A percentile compares a stretch with the other conserved stretches of the same genome.
Conservation (phyloP, 495 filamentous ascomycete genomes). For the Penicillium turbatum region DNA sequence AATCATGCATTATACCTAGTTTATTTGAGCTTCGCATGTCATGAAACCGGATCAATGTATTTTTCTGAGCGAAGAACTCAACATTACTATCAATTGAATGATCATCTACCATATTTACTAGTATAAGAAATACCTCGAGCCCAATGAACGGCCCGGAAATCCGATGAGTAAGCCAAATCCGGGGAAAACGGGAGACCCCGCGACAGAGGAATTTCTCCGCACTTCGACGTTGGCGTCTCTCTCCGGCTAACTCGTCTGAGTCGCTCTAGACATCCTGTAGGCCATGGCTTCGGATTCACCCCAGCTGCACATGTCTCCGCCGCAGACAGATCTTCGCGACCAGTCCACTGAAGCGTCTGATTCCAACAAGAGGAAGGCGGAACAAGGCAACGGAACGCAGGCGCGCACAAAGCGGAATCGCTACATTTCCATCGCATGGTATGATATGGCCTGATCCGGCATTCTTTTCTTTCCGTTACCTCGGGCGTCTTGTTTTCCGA, state of each 20-base stretch:
- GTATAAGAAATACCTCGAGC: not conserved
- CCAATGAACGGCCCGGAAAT: slow-evolving; percentile 10
- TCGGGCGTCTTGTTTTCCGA: not conserved
- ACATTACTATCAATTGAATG: not conserved
- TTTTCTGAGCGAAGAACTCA: not conserved
- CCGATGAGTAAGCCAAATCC: slow-evolving; percentile 28
- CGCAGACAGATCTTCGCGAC: slow-evolving; percentile 23
- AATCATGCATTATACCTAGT: not conserved
- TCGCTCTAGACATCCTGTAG: not conserved
- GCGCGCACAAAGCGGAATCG: slow-evolving; percentile 57
- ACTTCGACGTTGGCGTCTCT: slow-evolving; percentile 24
- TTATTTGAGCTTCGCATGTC: not conserved
- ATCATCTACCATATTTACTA: not conserved
- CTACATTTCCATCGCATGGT: slow-evolving; percentile 94
- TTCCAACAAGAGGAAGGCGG: slow-evolving; percentile 46
- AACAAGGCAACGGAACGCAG: slow-evolving; percentile 44
- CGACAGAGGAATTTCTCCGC: slow-evolving; percentile 44
- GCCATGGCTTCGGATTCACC: slow-evolving; percentile 42
- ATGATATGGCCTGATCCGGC: slow-evolving; percentile 32
- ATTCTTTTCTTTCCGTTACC: not conserved
- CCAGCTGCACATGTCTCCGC: slow-evolving; percentile 27
- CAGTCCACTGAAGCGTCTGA: slow-evolving; percentile 25
- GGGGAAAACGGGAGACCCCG: slow-evolving; percentile 42
- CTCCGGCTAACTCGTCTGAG: slow-evolving; percentile 9
- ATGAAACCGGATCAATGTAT: not conserved